Conservation (phyloP, 257 asterid genomes). For the Solanum tarijense region DNA sequence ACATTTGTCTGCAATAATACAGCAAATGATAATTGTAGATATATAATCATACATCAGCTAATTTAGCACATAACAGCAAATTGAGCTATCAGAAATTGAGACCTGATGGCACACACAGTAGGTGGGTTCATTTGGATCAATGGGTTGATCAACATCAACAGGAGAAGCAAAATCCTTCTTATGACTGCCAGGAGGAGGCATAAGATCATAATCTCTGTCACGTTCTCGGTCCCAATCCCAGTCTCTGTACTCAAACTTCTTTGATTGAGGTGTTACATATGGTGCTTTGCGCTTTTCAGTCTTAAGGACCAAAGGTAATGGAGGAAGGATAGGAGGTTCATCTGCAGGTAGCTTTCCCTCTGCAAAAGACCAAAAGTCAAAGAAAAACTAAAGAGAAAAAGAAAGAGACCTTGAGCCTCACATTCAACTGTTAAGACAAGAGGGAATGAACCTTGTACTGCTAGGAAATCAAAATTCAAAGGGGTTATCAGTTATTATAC, state of each 20-base stretch:
- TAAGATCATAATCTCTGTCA: constrained; percentile 85
- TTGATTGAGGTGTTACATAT: constrained; percentile 63
- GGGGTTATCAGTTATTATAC: neutral
- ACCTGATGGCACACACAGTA: constrained; percentile 98
- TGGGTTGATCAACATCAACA: constrained; percentile 70
- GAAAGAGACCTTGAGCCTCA: neutral
- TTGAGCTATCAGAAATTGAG: neutral
- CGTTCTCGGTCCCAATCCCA: constrained; percentile 94
- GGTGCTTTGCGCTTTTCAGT: constrained; percentile 53
- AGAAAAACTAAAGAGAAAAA: neutral
- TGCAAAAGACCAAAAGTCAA: constrained; percentile 18
- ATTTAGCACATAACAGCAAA: neutral
- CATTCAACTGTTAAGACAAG: neutral
- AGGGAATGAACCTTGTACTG: neutral
- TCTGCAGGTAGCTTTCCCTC: constrained; percentile 87
- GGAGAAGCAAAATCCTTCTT: constrained; percentile 70
- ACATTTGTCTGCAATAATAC: neutral
- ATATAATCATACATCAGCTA: neutral
- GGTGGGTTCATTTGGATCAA: constrained; percentile 93
- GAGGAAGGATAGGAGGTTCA: constrained; percentile 86
- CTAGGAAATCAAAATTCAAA: neutral
- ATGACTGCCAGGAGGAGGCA: constrained; percentile 97
- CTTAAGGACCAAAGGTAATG: constrained; percentile 72
- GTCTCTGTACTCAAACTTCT: constrained; percentile 63
- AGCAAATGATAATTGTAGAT: neutral